phyloP scores from a whole-genome alignment of 2,329 filamentous ascomycete species.

The Diaporthe citrichinensis region DNA sequence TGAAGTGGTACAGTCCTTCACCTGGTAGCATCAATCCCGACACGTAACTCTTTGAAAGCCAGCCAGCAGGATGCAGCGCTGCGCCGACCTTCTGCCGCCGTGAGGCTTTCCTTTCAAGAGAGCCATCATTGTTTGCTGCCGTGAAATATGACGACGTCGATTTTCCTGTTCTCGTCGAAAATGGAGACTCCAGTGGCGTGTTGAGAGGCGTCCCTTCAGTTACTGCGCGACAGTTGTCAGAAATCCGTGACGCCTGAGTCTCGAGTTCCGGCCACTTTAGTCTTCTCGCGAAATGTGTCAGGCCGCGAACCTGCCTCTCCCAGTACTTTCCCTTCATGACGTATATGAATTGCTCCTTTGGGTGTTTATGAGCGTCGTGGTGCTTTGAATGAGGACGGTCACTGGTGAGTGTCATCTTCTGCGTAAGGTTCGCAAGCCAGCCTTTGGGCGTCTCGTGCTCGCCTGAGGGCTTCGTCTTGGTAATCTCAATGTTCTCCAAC shows the following conservation, averaged over 20 bases:
- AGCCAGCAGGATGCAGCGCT: slow-evolving; percentile 71
- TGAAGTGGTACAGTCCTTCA: slow-evolving; percentile 72
- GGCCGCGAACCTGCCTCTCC: slow-evolving; percentile 71
- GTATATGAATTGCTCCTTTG: slow-evolving; percentile 58
- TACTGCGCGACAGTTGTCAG: slow-evolving; percentile 61
- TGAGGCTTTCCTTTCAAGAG: slow-evolving; percentile 52
- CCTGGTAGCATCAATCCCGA: slow-evolving; percentile 76
- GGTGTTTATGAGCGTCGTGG: slow-evolving; percentile 55
- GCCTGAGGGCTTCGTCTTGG: slow-evolving; percentile 56
- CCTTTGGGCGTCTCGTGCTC: slow-evolving; percentile 50
- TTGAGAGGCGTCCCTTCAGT: slow-evolving; percentile 59
- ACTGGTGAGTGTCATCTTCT: slow-evolving; percentile 63
- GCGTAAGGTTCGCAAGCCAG: slow-evolving; percentile 72
- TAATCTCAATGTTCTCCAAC: slow-evolving; percentile 77
- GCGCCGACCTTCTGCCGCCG: slow-evolving; percentile 69
- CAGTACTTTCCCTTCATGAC: slow-evolving; percentile 69
- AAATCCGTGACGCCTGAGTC: slow-evolving; percentile 62
- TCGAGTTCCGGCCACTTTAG: slow-evolving; percentile 75
- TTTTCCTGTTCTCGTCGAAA: slow-evolving; percentile 51
- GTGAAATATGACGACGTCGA: slow-evolving; percentile 64
- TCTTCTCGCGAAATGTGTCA: slow-evolving; percentile 74
- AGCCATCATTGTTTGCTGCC: slow-evolving; percentile 43
- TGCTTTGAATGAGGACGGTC: slow-evolving; percentile 48
- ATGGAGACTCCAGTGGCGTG: slow-evolving; percentile 54
- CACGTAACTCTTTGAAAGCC: slow-evolving; percentile 78